Evolutionary conservation across 352 stramenopile species (phyloP), one percentile per base, ranked within the genome.

Genomic region (Phytophthora pistaciae): DNA sequence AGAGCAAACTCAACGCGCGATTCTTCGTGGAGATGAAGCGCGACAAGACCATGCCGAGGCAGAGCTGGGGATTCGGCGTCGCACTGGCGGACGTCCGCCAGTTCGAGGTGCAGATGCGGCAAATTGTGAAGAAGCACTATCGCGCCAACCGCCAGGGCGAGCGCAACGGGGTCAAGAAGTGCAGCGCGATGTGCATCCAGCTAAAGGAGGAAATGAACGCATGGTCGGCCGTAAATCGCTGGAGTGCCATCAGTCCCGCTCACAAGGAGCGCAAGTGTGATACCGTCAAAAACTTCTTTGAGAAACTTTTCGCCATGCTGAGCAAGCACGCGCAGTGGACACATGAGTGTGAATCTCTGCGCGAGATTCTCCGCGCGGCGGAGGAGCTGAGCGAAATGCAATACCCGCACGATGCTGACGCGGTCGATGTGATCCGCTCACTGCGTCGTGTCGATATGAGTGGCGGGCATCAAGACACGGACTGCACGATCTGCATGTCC

Each of bases 401-500:
- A 50, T 91, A 90, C 57, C 71, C 75, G 8, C 70, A 85, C 60
- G 87, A 92, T 52, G 29, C 54, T 31, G 69, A 72, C 48, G 82
- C 77, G 16, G 46, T 90, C 7, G 44, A 70, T 25, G 79, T 80
- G 14, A 84, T 94, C 54, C 49, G 74, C 23, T 74, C 78, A 16
- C 73, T 94, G 40, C 78, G 77, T 54, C 75, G 72, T 6, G 50
- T 90, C 29, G 31, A 69, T 31, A 40, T 66, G 46, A 63, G 52
- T 29, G 55, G 52, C 27, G 49, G 27, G 18, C 36, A 42, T 2
- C 36, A 21, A 10, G 55, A 57, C 20, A 72, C 36, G 64, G 49
- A 80, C n/a, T 94, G 87, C 63, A 82, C 74, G 33, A 90, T 94
- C 54, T 94, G 87, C 49, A 70, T 94, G n/a, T 61, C 65, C 40